Evolutionary conservation across 1,139 yeast genomes (phyloP).

Genomic region (Kodamaea suecica): DNA sequence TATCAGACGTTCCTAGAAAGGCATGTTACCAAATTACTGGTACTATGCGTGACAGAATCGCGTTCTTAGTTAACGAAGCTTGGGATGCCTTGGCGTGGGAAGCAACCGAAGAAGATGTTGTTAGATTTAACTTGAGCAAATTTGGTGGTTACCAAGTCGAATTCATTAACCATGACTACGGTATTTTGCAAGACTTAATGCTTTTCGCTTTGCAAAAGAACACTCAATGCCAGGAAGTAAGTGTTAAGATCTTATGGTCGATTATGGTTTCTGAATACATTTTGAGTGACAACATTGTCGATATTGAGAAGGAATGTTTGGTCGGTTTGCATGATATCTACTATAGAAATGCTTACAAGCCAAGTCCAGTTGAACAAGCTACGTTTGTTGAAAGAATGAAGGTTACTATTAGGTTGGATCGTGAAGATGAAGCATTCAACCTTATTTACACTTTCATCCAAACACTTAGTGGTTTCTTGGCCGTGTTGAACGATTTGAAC

Average conservation of each 20-base stretch:
- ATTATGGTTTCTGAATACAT: conserved; percentile 66
- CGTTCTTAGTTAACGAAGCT: conserved; percentile 52
- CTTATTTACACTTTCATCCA: conserved; percentile 53
- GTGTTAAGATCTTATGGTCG: conserved; percentile 71
- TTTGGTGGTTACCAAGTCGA: conserved; percentile 75
- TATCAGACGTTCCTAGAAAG: conserved; percentile 69
- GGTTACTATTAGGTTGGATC: conserved; percentile 52
- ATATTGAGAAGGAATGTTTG: conserved; percentile 61
- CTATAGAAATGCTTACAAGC: conserved; percentile 54
- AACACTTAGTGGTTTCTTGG: conserved; percentile 61
- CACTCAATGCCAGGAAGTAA: conserved; percentile 57
- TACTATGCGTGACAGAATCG: conserved; percentile 60
- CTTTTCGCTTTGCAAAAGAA: conserved; percentile 70
- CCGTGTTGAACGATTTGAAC: conserved; percentile 63
- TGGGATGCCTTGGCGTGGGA: conserved; percentile 81
- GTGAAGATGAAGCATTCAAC: conserved; percentile 64
- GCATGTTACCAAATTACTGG: conserved; percentile 67
- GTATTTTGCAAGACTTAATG: conserved; percentile 63
- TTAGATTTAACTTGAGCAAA: conserved; percentile 58
- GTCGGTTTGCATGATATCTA: conserved; percentile 64
- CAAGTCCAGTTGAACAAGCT: conserved; percentile 53
- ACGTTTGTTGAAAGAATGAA: conserved; percentile 52
- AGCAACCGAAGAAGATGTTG: conserved; percentile 54
- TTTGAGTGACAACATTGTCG: conserved; percentile 56
- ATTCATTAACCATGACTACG: conserved; percentile 57